Base-by-base conservation (phyloP, 805 yeast species). In the Starmerella asiatica region DNA sequence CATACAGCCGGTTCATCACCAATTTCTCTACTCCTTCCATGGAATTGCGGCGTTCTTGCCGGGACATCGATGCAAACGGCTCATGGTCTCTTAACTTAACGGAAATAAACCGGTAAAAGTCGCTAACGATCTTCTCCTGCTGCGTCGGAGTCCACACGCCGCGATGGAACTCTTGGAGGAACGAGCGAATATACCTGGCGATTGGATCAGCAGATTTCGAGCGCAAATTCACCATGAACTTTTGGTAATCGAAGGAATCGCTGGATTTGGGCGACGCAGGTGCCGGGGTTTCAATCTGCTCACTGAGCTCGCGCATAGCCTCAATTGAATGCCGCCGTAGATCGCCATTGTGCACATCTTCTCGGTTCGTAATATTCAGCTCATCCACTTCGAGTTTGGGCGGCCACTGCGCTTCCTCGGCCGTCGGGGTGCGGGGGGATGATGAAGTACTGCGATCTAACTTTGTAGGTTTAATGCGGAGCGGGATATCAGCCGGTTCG, bases 11-110 rank as follows among this genome's bases (percentile, higher is more conserved):
- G 40, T 88, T 86, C 93, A 86, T 83, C 8, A 93, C 68, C 32
- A 91, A 67, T 57, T 91, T 91, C 58, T 91, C 99, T 51, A 91
- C 67, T 0, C 98, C 98, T 51, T 85, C 96, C 48, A 76, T 64
- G 2, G 93, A 77, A 54, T 86, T 84, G 17, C 65, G 65, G 2
- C 67, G 70, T 15, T 73, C 75, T 64, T 83, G 68, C 3, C 71
- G 62, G 20, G 28, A 5, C 38, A 41, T 40, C 11, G 44, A 36
- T 18, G 73, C 68, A 57, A 91, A 88, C 1, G 96, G 96, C 45
- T 79, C 79, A 51, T 65, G 76, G 17, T 57, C 56, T 27, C 42
- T 43, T 46, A 53, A 45, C 21, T 45, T 47, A 1, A 42, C 38
- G 40, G 68, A 71, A 39, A 86, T 74, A 55, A 86, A 86, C 0